Base-by-base conservation (phyloP, 2,329 filamentous ascomycete species). In the Diaporthe ampelina region DNA sequence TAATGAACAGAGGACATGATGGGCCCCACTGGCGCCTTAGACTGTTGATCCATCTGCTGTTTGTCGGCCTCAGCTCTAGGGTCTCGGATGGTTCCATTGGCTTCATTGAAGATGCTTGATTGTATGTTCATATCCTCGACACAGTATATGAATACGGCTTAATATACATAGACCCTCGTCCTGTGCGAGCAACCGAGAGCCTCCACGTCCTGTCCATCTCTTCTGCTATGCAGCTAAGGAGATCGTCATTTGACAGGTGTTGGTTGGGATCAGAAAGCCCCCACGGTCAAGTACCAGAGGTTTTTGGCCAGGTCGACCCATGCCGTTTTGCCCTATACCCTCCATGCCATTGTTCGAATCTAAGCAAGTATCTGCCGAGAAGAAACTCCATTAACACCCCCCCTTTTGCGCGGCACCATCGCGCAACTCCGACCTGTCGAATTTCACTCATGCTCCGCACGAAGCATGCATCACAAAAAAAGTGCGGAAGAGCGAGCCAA, bases 91-190 rank as follows among this genome's bases (percentile, higher is more conserved):
- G 5, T 43, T 19, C 35, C 4, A 11, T 9, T 19, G 21, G n/a
- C 57, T 26, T 48, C 17, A 19, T 48, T 45, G 59, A 63, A 37
- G 29, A 54, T 56, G 67, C 57, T 73, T 57, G 50, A 67, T 54
- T 43, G n/a, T 58, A 74, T 75, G 72, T 74, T 74, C 58, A 71
- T 74, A 75, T 59, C 54, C 32, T 61, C 54, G 67, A 52, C 65
- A 71, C 50, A 54, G 58, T 73, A 71, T 70, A 75, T 71, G 67
- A 24, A 74, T 75, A 48, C 72, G 48, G 32, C 45, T 45, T 75
- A 75, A 70, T 50, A 74, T 75, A 74, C 67, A 73, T 58, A 29
- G 32, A 26, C 37, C 21, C 32, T 71, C 40, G 58, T 54, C 21
- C 45, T 63, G 43, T 61, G n/a, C 54, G 56, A 48, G 52, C 43